Evolutionary conservation across 805 yeast genomes (phyloP).

Genomic region (Vanderwaltozyma verrucispora): DNA sequence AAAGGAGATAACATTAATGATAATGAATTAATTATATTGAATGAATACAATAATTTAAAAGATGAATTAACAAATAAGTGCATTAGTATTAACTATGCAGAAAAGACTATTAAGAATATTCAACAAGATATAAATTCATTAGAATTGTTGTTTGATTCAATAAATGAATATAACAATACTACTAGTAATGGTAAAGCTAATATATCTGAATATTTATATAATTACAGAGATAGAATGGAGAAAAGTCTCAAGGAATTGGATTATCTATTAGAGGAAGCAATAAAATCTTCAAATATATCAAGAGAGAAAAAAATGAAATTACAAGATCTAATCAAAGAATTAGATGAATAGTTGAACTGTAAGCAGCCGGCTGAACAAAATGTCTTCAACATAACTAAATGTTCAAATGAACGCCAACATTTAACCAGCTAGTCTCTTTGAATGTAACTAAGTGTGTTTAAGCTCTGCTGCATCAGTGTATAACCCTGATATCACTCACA

Average conservation of each 20-base stretch:
- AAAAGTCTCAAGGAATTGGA: slow-evolving; percentile 10
- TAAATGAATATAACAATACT: slow-evolving; percentile 3
- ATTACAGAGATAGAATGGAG: slow-evolving; percentile 6
- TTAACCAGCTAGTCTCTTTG: too few species aligned
- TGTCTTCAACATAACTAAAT: too few species aligned
- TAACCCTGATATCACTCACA: too few species aligned
- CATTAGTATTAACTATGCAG: slow-evolving; percentile 11
- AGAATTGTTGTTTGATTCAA: slow-evolving; percentile 4
- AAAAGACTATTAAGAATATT: slow-evolving; percentile 2
- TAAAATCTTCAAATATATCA: slow-evolving; percentile 6
- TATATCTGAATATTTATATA: slow-evolving; percentile 7
- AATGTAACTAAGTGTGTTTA: too few species aligned
- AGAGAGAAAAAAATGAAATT: background rate
- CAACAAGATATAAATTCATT: slow-evolving; percentile 5
- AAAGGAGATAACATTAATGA: slow-evolving; percentile 7
- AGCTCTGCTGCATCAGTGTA: too few species aligned
- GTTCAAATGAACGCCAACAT: too few species aligned
- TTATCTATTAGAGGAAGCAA: slow-evolving; percentile 10
- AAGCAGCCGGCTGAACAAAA: too few species aligned
- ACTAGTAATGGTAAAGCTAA: background rate
- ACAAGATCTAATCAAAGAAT: background rate
- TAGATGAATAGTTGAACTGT: background rate
- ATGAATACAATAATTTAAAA: slow-evolving; percentile 20
- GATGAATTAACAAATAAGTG: slow-evolving; percentile 12
- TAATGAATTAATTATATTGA: slow-evolving; percentile 8